A percentile compares a stretch with the other conserved stretches of the same genome.
phyloP scores from a whole-genome alignment of 2,329 filamentous ascomycete genomes.

The Ophiostoma triangulosporum region DNA sequence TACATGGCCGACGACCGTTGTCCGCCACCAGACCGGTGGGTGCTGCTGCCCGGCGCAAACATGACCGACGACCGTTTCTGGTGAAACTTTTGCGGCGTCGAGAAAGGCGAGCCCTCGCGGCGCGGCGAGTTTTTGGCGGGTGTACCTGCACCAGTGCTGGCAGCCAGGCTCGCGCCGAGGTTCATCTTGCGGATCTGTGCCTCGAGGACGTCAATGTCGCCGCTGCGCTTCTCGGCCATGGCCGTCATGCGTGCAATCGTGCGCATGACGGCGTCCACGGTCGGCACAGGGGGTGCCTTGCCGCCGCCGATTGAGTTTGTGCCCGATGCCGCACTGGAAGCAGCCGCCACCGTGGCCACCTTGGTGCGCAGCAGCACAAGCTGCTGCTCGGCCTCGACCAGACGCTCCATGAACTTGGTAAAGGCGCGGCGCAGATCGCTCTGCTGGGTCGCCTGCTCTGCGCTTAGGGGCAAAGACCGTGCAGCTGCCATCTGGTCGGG shows the following conservation, averaged over 20 bases:
- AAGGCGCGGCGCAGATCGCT: constrained; percentile 69
- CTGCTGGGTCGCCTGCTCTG: constrained; percentile 74
- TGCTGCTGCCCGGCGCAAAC: constrained; percentile 19
- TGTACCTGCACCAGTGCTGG: neutral
- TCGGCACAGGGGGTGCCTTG: constrained; percentile 46
- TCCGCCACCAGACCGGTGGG: constrained; percentile 20
- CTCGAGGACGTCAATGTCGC: constrained; percentile 82
- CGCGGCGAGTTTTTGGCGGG: neutral
- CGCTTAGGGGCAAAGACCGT: constrained; percentile 60
- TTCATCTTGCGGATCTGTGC: constrained; percentile 66
- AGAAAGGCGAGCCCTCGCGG: constrained; percentile 27
- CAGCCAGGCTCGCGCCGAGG: constrained; percentile 24
- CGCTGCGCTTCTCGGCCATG: constrained; percentile 83
- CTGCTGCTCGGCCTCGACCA: constrained; percentile 68
- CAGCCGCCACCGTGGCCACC: constrained; percentile 44
- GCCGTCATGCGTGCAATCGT: constrained; percentile 87
- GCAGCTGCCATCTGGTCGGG: constrained; percentile 51
- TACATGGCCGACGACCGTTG: constrained; percentile 28
- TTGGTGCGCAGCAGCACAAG: constrained; percentile 68
- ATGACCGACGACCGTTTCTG: constrained; percentile 23
- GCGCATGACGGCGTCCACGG: constrained; percentile 79
- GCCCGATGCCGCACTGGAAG: constrained; percentile 37
- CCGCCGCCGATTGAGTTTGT: constrained; percentile 31
- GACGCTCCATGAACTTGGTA: constrained; percentile 55
- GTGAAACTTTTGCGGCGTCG: constrained; percentile 27